These are phyloP conservation scores for Eruca vesicaria DNA, from an alignment of 441 rosid genomes.

Conservation along the genomic window DNA sequence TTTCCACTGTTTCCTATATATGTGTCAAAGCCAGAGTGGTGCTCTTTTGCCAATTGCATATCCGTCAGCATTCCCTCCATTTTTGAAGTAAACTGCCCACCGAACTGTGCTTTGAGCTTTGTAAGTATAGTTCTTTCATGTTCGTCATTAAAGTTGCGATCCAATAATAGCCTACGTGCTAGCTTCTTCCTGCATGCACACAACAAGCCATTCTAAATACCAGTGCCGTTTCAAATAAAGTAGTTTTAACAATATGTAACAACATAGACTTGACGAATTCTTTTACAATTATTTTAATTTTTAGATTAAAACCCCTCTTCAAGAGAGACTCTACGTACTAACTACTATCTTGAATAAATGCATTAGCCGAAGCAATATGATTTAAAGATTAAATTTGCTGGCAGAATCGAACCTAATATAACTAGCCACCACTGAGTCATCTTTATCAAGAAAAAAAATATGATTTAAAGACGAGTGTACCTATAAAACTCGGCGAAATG, in stretches of 20 bases:
- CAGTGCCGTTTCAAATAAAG: neutral
- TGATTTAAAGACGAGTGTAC: slow-evolving; percentile 10
- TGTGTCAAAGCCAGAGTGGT: slow-evolving; percentile 53
- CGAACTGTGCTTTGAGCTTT: slow-evolving; percentile 85
- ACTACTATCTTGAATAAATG: neutral
- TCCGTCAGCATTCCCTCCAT: slow-evolving; percentile 99
- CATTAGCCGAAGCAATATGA: neutral
- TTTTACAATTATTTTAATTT: too few relatives aligned
- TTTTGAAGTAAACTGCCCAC: slow-evolving; percentile 95
- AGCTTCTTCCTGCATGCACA: slow-evolving; percentile 52
- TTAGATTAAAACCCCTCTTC: too few relatives aligned
- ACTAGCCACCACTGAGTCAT: too few relatives aligned
- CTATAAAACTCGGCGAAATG: slow-evolving; percentile 87
- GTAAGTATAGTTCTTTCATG: slow-evolving; percentile 80
- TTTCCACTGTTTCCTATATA: slow-evolving; percentile 42
- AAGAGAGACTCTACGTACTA: too few relatives aligned
- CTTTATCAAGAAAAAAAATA: too few relatives aligned
- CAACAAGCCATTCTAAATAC: neutral
- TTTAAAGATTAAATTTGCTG: too few relatives aligned
- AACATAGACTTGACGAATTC: neutral
- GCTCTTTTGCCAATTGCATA: slow-evolving; percentile 78
- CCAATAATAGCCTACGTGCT: slow-evolving; percentile 86
- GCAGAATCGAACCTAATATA: too few relatives aligned
- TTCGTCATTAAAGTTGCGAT: slow-evolving; percentile 67
- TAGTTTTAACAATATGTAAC: neutral